Evolutionary conservation across 2,329 filamentous ascomycete species (phyloP), one percentile per base, ranked within the genome.

Genomic region (Fusarium anthophilum): DNA sequence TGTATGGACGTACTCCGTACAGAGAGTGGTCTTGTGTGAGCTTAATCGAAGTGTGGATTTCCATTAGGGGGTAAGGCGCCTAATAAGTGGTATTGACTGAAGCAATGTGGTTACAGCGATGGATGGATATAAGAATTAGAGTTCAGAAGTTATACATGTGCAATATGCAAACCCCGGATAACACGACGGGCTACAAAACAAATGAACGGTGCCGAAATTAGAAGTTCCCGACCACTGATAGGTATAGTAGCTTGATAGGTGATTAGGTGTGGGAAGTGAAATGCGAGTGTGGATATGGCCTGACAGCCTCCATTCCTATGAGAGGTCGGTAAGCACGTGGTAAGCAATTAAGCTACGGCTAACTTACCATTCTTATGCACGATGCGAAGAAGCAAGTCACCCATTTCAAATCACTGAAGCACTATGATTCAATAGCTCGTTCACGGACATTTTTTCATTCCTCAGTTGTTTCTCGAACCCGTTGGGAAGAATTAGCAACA

Each of bases 171-270:
- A 64, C 14, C 37, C 44, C 28, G 28, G 61, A 43, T 26, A 26
- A 48, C 28, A n/a, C 24, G 18, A 45, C 20, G 30, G 53, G 35
- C 32, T 59, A 28, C 24, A 50, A 66, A 66, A 28, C 18, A 53
- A 65, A 63, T 32, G 28, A 35, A 35, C 38, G n/a, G 48, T 22
- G 44, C 60, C 63, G 63, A 48, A 41, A 65, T 65, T 65, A 65
- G 35, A 61, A 67, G 39, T 47, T 53, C 28, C 22, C 18, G 24
- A 28, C n/a, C 32, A 54, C 18, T 37, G 32, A 67, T 53, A 35
- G 14, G 32, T 35, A 35, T 35, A 35, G 32, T 35, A 53, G 20
- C 50, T 41, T 37, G 32, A 53, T 47, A 47, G 20, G 39, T 26
- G 17, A 61, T 41, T 66, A 56, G 59, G n/a, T n/a, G 30, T 51